Evolutionary conservation across 345 rosid genomes (phyloP), one percentile per base, ranked within the genome.

Genomic region (Excoecaria agallocha): DNA sequence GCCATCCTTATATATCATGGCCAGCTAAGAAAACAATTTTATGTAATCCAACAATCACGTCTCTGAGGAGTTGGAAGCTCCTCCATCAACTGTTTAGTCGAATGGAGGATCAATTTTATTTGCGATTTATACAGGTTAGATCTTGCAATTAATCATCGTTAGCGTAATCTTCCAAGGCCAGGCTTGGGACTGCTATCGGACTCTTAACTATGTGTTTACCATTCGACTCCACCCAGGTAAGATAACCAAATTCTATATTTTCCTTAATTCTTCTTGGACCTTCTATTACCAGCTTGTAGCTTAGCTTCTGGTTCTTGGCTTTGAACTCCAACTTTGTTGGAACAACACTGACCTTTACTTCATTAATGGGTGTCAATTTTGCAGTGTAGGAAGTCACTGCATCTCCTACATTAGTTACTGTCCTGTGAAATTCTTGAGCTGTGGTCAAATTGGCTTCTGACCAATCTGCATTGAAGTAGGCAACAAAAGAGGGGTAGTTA

Each of bases 401-500:
- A 2, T 72, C 84, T 52, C 82, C 93, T 6, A 86, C 86, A 61
- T 84, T 86, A 2, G 91, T 89, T 79, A 87, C 81, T 0, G 91
- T 89, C 75, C 89, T 81, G 25, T 58, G 71, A 74, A 83, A 87
- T 65, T 82, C 84, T 10, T 55, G 76, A 30, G 55, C 75, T 0
- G 41, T 73, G 8, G 39, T 67, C 48, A 74, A 35, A 69, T 68
- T 12, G 0, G 73, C n/a, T n/a, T 67, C 41, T 0, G 76, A 64
- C 24, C n/a, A 30, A 3, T 73, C 72, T 5, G 51, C 68, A 1
- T 57, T 71, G 67, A 78, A 85, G 52, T 74, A 79, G 16, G 83
- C 88, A 1, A 90, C 85, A 57, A 90, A 88, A 41, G 93, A 87
- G 63, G 89, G 90, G 78, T 87, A 89, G 70, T 89, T 89, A 8